Base-by-base conservation (phyloP, 2,329 filamentous ascomycete species). In the Diaporthe eres region DNA sequence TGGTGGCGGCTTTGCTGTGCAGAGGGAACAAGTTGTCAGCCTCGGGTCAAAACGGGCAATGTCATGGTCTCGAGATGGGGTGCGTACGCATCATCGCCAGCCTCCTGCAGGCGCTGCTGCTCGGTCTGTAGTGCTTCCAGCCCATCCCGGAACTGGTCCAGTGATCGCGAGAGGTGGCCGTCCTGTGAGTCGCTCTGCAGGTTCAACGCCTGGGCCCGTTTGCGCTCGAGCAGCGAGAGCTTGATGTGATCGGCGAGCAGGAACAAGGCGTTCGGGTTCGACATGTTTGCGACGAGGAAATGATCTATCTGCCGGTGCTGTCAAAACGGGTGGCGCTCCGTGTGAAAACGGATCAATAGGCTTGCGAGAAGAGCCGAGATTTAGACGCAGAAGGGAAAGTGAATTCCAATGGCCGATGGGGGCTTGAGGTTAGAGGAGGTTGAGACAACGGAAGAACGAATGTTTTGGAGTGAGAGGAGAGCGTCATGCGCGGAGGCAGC, bases 201-300 rank as follows among this genome's bases (percentile, higher is more conserved):
- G 79, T 95, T 92, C 60, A 98, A 90, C 19, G 92, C 94, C 80
- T 95, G 92, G 67, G 96, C 95, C 75, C 96, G 93, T 86, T 98
- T 93, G 75, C 96, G 92, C 87, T 98, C 97, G 37, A 98, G 92
- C 22, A 99, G 90, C 19, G 96, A 98, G 77, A 98, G 91, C 86
- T 98, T 98, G 88, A 98, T 94, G 85, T 98, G 96, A 86, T 99
- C 97, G 81, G 96, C 95, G 75, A 98, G 92, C 72, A 98, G 93
- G 83, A 96, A 95, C 79, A 98, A 93, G 85, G 98, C 96, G 81
- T 92, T 92, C 53, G 90, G 85, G 79, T 89, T 92, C 77, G 88
- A 86, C 89, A 90, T 81, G 77, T 82, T 68, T 65, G 58, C 60
- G 58, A 55, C 47, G 71, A 39, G 58, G 25, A 28, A 31, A 37